Conservation (phyloP, 306 rosid species). For the Comarum palustre region DNA sequence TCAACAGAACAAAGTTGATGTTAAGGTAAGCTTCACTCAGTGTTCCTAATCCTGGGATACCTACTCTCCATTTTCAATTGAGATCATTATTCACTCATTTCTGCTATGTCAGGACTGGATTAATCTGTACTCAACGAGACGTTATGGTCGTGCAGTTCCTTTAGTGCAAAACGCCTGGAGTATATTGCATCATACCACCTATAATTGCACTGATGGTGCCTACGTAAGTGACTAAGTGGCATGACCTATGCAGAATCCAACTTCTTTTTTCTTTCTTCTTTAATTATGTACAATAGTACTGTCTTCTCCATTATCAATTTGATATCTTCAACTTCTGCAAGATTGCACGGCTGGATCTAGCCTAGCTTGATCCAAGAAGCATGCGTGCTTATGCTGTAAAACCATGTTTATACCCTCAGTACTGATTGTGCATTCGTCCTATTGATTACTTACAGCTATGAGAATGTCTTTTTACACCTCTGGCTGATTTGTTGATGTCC, state of each 20-base stretch:
- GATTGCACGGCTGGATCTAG: neutral
- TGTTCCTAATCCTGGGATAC: neutral
- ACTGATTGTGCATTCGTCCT: neutral
- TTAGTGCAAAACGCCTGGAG: constrained; percentile 71
- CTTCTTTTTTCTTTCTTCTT: neutral
- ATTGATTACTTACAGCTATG: neutral
- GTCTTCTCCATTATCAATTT: neutral
- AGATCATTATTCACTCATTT: constrained; percentile 2
- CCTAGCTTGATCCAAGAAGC: neutral
- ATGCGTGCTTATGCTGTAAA: neutral
- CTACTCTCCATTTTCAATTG: neutral
- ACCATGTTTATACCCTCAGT: neutral
- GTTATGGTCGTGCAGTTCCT: constrained; percentile 68
- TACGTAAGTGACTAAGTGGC: constrained; percentile 48
- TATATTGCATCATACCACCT: constrained; percentile 66
- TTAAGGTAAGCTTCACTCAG: constrained; percentile 44
- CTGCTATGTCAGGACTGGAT: constrained; percentile 64
- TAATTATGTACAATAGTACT: neutral
- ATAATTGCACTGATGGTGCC: constrained; percentile 92
- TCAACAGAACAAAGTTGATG: constrained; percentile 57
- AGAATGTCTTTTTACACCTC: neutral
- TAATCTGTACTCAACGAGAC: constrained; percentile 63
- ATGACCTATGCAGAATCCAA: neutral
- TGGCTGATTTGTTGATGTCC: constrained; percentile 11
- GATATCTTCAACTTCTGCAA: neutral